Base-by-base conservation (phyloP, 345 rosid genomes). In the Physaria fendleri region DNA sequence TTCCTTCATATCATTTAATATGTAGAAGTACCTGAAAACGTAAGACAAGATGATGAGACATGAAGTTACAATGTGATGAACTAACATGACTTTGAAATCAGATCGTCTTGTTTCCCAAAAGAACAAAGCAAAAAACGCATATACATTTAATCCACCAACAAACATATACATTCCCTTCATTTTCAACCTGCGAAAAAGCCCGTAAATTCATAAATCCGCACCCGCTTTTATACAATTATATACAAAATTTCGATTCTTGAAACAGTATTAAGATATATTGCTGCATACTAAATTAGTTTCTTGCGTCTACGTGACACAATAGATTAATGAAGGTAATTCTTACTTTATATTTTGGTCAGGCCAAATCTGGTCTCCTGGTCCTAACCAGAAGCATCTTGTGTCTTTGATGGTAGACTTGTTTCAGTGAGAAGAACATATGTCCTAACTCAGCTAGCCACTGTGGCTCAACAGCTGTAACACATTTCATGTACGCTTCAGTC, bases 21-120 rank as follows among this genome's bases (percentile, higher is more conserved):
- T 21, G n/a, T 6, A 12, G 40, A 90, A 95, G 20, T 38, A 90
- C 97, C 95, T 84, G 34, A 71, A 73, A 27, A 82, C 46, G 76
- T 82, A 87, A 64, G 97, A 90, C 47, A 82, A 51, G 41, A 59
- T 66, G 50, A 82, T 53, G 48, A 86, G 97, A 48, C 50, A 35
- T 17, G 76, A 53, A 5, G 79, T 72, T 14, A 79, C 77, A 10
- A 90, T 47, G 69, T 87, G 93, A 78, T 90, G 95, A 61, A 63
- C 71, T 85, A 87, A 76, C 62, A 88, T 80, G 40, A 81, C 80
- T 14, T 41, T 39, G 67, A 84, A 82, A 73, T 87, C 93, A 5
- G 80, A 76, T 42, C 87, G 82, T 74, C 82, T 81, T 32, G 93
- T 83, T 71, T 90, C 97, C 95, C 95, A 90, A 30, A 85, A 81